A percentile compares a stretch with the other conserved stretches of the same genome.
Evolutionary conservation across 306 rosid genomes (phyloP).

Genomic region (Quercus suber): DNA sequence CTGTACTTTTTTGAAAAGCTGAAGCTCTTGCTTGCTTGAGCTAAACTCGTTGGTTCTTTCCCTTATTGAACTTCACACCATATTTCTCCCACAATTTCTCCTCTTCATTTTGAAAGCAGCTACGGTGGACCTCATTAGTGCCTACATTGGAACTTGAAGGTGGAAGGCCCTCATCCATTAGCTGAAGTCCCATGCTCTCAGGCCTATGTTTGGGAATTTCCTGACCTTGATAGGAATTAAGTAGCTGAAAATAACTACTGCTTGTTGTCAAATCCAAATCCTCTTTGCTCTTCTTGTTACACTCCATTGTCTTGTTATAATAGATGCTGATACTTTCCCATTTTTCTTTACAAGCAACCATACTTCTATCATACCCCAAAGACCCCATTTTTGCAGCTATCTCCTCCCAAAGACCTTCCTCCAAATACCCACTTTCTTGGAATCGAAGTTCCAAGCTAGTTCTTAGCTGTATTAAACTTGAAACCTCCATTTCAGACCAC

Average conservation of each 20-base stretch:
- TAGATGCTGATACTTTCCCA: slow-evolving; percentile 43
- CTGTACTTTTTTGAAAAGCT: background rate
- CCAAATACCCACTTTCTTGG: slow-evolving; percentile 35
- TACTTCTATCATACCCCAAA: slow-evolving; percentile 43
- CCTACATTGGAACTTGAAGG: slow-evolving; percentile 29
- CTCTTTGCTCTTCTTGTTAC: slow-evolving; percentile 11
- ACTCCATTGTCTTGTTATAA: slow-evolving; percentile 29
- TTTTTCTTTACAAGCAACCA: slow-evolving; percentile 36
- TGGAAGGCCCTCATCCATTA: slow-evolving; percentile 45
- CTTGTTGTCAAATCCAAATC: slow-evolving; percentile 3
- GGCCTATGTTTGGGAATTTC: slow-evolving; percentile 24
- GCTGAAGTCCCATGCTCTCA: slow-evolving; percentile 53
- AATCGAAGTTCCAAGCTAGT: slow-evolving; percentile 29
- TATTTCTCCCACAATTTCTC: slow-evolving; percentile 37
- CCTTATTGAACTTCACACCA: slow-evolving; percentile 23
- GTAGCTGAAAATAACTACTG: background rate
- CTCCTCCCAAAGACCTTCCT: slow-evolving; percentile 37
- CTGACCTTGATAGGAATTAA: background rate
- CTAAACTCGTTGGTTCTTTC: slow-evolving; percentile 14
- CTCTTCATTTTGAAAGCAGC: slow-evolving; percentile 22
- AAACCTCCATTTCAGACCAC: slow-evolving; percentile 46
- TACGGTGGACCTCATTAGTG: slow-evolving; percentile 17
- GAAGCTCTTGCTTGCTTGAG: background rate
- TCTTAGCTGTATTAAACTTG: slow-evolving; percentile 40
- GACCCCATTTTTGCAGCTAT: slow-evolving; percentile 36